Evolutionary conservation across 2,329 filamentous ascomycete species (phyloP), one percentile per base, ranked within the genome.

Genomic region (Bipolaris bicolor): DNA sequence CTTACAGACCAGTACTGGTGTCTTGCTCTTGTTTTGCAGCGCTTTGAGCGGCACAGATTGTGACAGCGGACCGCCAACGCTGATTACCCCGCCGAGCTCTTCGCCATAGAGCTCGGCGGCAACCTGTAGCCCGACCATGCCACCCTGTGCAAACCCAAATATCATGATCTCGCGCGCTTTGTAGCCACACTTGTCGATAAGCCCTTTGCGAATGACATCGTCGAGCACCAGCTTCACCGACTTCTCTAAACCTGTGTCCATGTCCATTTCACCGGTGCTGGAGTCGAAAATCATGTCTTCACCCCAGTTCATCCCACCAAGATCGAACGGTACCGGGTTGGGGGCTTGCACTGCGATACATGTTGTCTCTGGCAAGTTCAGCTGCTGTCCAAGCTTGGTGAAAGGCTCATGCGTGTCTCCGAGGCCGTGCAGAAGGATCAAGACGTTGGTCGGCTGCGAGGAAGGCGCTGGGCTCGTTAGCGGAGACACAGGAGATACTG

Each of bases 371-470:
- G 92, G 91, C 3, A 96, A 85, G 59, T 84, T 81, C 59, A 96
- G 78, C 64, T 86, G 86, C 55, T 81, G 80, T 18, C 88, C 90
- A 60, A 96, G 89, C 43, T 79, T 78, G 58, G 85, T 83, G 74
- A 95, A 96, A 34, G 90, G 82, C 3, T 74, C 69, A 58, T 91
- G 84, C 33, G 84, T 86, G 78, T 96, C 92, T 61, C 92, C 92
- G 11, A 96, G 84, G 62, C 92, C 92, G 76, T 96, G 92, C 56
- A 96, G 86, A 49, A 96, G 84, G 70, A 96, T 79, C 60, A 96
- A 86, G 65, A 96, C 82, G 66, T 93, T 89, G 41, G 87, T 90
- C 9, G 89, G 86, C 59, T 89, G 85, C 24, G 73, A 71, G 31
- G 61, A 69, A 13, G 80, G 79, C 70, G 76, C 68, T 70, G 61